Conservation (phyloP, 768 basidiomycete species). For the Lactarius deliciosus region DNA sequence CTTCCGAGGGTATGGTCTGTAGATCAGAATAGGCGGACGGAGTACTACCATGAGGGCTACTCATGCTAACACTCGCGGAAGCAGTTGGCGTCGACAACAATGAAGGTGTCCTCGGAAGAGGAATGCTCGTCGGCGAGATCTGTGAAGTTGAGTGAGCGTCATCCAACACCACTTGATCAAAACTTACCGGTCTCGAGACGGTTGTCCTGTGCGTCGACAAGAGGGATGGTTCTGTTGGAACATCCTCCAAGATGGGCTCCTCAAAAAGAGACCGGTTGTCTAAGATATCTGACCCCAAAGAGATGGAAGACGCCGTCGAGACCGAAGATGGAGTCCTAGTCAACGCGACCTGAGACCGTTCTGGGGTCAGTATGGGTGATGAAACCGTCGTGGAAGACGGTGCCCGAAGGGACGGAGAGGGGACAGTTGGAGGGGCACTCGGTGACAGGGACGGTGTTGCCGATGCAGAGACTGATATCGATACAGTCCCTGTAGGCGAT, state of each 20-base stretch:
- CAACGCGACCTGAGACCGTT: slow-evolving; percentile 32
- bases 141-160: slow-evolving; percentile 27
- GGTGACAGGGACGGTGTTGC: slow-evolving; percentile 37
- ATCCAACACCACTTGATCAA: slow-evolving; percentile 2
- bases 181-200: slow-evolving; percentile 35
- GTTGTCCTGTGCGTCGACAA: slow-evolving; percentile 43
- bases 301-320: slow-evolving; percentile 36
- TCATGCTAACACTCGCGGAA: slow-evolving; percentile 49
- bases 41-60: slow-evolving; percentile 46
- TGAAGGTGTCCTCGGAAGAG: slow-evolving; percentile 39
- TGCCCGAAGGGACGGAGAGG: slow-evolving; percentile 36
- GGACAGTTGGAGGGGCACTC: slow-evolving; percentile 33
- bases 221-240: slow-evolving; percentile 58
- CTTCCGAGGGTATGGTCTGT: slow-evolving; percentile 44
- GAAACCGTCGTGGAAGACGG: slow-evolving; percentile 29
- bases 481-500: slow-evolving; percentile 41
- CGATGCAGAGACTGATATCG: slow-evolving; percentile 36
- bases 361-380: slow-evolving; percentile 23
- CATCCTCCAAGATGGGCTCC: slow-evolving; percentile 34
- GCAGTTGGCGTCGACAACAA: slow-evolving; percentile 40
- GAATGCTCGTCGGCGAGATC: slow-evolving; percentile 37
- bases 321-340: slow-evolving; percentile 37
- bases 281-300: slow-evolving; percentile 37
- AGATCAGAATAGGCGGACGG: slow-evolving; percentile 52
- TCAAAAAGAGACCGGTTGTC: slow-evolving; percentile 32